Base-by-base conservation (phyloP, 108 stramenopile species). In the Fragilariopsis cylindrus region DNA sequence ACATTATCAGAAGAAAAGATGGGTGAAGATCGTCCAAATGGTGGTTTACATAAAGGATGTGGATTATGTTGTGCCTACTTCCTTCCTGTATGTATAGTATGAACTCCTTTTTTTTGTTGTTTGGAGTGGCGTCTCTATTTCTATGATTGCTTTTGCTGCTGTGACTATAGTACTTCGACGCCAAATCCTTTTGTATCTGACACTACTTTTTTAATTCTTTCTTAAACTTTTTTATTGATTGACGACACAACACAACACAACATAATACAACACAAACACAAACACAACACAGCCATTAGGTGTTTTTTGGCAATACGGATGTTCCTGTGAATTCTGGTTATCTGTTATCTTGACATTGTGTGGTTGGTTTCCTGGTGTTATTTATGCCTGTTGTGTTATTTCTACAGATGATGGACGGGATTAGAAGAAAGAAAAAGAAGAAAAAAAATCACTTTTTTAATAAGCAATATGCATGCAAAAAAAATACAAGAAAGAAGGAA, bases 261-360 rank as follows among this genome's bases (percentile, higher is more conserved):
- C 30, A 30, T 1, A 30, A 30, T 1, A 30, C 30, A 30, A 30
- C 30, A 30, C 2, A 30, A 30, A 0, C 19, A 19, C 19, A 19
- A 19, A 0, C n/a, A n/a, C n/a, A n/a, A 30, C 30, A 21, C 1
- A 30, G 45, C 62, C 62, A n/a, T 5, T 63, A 15, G 62, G 62
- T n/a, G 62, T 63, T 15, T 63, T 63, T 63, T 63, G 62, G 62
- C 62, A 63, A n/a, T 63, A 11, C 62, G 62, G 62, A 44, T 63
- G 62, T 15, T 44, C 43, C 0, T 45, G 43, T 44, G 62, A 63
- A n/a, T 63, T 63, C 15, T 8, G 43, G 4, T 3, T 63, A 4
- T 8, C 40, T 3, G 45, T 63, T 13, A 63, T 63, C 15, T 44
- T 63, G 3, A 63, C 62, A 42, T 41, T 41, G 3, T 43, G 40